Conservation (phyloP, 305 asterid genomes). For the Fraxinus latifolia region DNA sequence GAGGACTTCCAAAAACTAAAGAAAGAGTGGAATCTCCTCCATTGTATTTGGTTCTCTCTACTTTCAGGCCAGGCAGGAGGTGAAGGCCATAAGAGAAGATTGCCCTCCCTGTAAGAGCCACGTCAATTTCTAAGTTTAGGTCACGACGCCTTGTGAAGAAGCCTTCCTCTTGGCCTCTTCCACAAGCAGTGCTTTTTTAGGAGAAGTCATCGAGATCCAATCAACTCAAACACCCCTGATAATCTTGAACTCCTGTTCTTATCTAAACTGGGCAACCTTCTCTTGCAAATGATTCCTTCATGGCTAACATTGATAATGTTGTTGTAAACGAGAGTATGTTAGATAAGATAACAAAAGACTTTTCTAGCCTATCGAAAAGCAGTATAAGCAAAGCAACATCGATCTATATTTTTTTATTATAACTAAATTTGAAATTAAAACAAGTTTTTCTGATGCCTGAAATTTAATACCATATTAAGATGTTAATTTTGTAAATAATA, state of each 20-base stretch:
- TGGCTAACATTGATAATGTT: neutral
- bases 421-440: neutral
- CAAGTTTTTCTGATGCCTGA: neutral
- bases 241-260: neutral
- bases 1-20: neutral
- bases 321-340: neutral
- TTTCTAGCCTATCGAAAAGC: neutral
- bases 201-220: neutral
- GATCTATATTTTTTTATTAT: too few relatives aligned
- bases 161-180: neutral
- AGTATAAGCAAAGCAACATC: neutral
- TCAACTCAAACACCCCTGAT: neutral
- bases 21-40: neutral
- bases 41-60: neutral
- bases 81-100: neutral
- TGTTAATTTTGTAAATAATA: neutral
- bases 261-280: neutral
- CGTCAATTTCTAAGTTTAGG: neutral
- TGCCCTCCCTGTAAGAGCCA: neutral
- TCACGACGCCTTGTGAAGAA: neutral
- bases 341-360: neutral
- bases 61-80: neutral
- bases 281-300: neutral
- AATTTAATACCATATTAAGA: neutral
- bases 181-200: neutral